phyloP scores from a whole-genome alignment of 208 protist species.

The Leishmania amazonensis region DNA sequence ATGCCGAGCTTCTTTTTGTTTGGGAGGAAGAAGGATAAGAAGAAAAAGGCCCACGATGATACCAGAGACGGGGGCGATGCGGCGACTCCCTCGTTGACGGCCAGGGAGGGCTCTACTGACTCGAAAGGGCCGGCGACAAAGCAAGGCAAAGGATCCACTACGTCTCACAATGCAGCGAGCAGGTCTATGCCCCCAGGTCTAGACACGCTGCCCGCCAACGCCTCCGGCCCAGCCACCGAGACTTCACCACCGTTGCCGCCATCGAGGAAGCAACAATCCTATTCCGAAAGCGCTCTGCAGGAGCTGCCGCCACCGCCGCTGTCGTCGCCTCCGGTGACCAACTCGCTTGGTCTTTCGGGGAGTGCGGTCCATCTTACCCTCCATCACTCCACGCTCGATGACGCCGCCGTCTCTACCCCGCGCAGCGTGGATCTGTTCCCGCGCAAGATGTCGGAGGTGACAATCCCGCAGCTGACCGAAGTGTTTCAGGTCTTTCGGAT shows the following conservation, averaged over 20 bases:
- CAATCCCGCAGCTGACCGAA: conserved; percentile 40
- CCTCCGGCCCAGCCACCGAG: neutral
- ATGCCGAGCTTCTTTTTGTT: conserved; percentile 45
- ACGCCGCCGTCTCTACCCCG: conserved; percentile 13
- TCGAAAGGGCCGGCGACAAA: neutral
- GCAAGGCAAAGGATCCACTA: neutral
- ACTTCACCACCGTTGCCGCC: neutral
- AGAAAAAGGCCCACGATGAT: conserved; percentile 17
- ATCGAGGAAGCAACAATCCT: neutral
- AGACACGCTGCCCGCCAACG: neutral
- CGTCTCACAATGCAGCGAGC: too few species aligned
- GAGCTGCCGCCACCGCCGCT: conserved; percentile 6
- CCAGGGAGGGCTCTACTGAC: neutral
- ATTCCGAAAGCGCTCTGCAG: neutral
- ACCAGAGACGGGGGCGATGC: conserved; percentile 2
- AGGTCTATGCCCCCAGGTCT: neutral
- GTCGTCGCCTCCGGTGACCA: conserved; percentile 7
- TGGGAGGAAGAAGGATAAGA: conserved; percentile 50
- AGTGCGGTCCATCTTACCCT: conserved; percentile 11
- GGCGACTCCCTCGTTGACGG: neutral
- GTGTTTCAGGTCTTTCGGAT: conserved; percentile 45
- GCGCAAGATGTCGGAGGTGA: conserved; percentile 38
- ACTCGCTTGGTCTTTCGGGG: neutral
- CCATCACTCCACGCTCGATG: conserved; percentile 14
- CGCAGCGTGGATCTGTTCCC: conserved; percentile 25